Base-by-base conservation (phyloP, 164 flowering plant species). In the Buxus sempervirens region DNA sequence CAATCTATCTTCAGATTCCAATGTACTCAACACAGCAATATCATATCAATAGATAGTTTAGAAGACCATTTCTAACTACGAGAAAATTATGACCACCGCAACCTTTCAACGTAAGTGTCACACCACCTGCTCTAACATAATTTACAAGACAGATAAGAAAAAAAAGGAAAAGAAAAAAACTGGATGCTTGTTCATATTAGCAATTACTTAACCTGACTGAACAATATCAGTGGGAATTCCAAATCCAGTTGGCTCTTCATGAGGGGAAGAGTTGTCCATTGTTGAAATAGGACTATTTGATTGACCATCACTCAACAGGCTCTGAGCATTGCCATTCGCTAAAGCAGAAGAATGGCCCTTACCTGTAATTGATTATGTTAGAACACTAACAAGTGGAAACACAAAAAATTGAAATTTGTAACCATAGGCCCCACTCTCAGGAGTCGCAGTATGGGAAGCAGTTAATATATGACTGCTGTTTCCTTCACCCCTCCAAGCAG, bases 231-330 rank as follows among this genome's bases (percentile, higher is more conserved):
- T 74, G 57, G 82, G 81, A 78, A 76, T 74, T 54, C 79, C 27
- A 80, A 81, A 72, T 63, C 85, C 90, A 7, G 83, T 82, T 53
- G 85, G 78, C 64, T 80, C 91, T 67, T 88, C 89, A 16, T 60
- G 74, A 45, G 81, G 82, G 9, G 74, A 71, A 62, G 77, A 72
- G 78, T 76, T 72, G 12, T n/a, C 77, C 53, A 41, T 18, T 42
- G 48, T 69, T 27, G 73, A 70, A 62, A 67, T 73, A 49, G 80
- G 70, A 75, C 48, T 66, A 58, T 77, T 67, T 36, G 73, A 68
- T 28, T 75, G 73, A 53, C 67, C 77, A 72, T 72, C 76, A 62
- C 22, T 63, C 6, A 72, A 80, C 72, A 60, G 55, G 42, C 42
- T 64, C 48, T 60, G 68, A 58, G 65, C 54, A 71, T 20, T 61